Base-by-base conservation (phyloP, 78 protist species). In the Anaeramoeba flamelloides region DNA sequence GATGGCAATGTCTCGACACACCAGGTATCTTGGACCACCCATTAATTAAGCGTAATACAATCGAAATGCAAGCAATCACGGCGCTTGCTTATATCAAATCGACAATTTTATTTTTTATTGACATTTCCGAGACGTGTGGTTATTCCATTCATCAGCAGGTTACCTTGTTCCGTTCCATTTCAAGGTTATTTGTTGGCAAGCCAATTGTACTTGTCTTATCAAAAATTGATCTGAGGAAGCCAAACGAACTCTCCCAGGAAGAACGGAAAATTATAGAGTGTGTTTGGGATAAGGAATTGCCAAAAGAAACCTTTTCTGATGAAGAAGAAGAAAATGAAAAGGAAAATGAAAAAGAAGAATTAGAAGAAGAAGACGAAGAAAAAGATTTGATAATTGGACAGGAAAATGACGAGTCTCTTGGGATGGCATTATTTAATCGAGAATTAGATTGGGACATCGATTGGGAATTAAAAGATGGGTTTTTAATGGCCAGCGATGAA, bases 51-150 rank as follows among this genome's bases (percentile, higher is more conserved):
- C 65, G 99, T 36, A 98, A 96, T 88, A 95, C 98, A 22, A 97
- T 98, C 76, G 99, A 98, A 80, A 97, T 98, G 99, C 99, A 98
- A 87, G 76, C 96, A 0, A 88, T 98, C 84, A 96, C 99, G 0
- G 99, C 99, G 8, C 92, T 98, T 37, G 99, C 98, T 4, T 98
- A 98, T 83, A 85, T 98, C 38, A 86, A 88, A 1, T 90, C 97
- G 8, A 38, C 86, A 75, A 85, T 96, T 2, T 84, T 97, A 75
- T 97, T 79, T 86, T 36, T 97, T 37, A 64, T 97, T 69, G 99
- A 97, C 89, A 74, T 95, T 41, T 88, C 95, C 26, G 97, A 91
- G 85, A 84, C 83, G 80, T 96, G 99, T 86, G 97, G 97, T 30
- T 88, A 89, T 86, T 77, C 95, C n/a, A 38, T 96, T 76, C 89